These are phyloP conservation scores for Botrytis cinerea DNA, from an alignment of 2,329 filamentous ascomycete genomes.

Conservation along the genomic window DNA sequence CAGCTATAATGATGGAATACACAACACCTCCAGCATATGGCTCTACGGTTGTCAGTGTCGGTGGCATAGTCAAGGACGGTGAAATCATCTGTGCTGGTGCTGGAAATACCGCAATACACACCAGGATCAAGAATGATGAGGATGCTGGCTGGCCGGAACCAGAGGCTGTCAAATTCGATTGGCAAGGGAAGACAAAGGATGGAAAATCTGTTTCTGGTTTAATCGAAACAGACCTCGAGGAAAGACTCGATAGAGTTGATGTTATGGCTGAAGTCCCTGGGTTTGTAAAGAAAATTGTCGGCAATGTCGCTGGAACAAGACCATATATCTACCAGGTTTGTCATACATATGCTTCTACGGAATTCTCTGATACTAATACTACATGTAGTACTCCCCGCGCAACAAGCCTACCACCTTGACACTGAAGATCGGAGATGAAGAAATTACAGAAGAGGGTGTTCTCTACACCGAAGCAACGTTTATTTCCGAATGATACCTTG, in stretches of 20 bases:
- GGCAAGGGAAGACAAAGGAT: constrained; percentile 77
- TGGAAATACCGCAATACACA: constrained; percentile 67
- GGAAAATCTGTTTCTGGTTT: constrained; percentile 70
- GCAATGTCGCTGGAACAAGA: constrained; percentile 84
- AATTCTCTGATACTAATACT: constrained; percentile 33
- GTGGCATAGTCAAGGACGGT: constrained; percentile 77
- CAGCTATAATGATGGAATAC: constrained; percentile 93
- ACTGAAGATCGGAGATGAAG: constrained; percentile 80
- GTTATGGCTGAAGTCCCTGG: constrained; percentile 96
- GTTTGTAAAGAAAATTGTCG: constrained; percentile 93
- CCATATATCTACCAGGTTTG: constrained; percentile 96
- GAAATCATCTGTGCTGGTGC: constrained; percentile 75
- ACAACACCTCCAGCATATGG: constrained; percentile 93
- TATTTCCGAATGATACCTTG: constrained; percentile 62
- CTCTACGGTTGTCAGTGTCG: constrained; percentile 78
- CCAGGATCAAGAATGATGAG: constrained; percentile 66
- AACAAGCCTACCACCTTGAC: constrained; percentile 69
- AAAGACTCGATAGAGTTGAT: constrained; percentile 79
- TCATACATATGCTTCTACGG: constrained; percentile 23
- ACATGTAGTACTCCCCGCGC: constrained; percentile 66
- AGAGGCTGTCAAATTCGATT: constrained; percentile 70
- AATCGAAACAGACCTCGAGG: constrained; percentile 68
- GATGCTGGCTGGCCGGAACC: constrained; percentile 91
- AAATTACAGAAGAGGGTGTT: constrained; percentile 73
- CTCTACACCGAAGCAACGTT: constrained; percentile 95